Evolutionary conservation across 345 rosid species (phyloP).

Genomic region (Euclidium syriacum): DNA sequence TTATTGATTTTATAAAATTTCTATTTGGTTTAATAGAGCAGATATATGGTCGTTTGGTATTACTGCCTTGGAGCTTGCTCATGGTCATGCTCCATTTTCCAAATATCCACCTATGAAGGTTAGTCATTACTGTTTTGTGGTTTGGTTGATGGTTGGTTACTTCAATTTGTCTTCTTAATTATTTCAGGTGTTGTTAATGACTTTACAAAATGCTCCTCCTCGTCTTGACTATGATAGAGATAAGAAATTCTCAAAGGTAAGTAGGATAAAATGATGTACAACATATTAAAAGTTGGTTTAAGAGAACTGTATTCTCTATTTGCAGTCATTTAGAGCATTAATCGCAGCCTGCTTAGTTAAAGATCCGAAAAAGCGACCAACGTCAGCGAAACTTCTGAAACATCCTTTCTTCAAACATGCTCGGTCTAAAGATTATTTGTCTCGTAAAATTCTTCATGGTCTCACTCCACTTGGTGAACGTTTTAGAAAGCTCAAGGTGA

Average conservation of each 20-base stretch:
- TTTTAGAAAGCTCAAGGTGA: constrained; percentile 62
- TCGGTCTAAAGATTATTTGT: constrained; percentile 52
- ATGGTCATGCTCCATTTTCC: constrained; percentile 92
- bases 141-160: background rate
- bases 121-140: background rate
- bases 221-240: constrained; percentile 89
- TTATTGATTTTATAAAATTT: background rate
- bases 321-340: constrained; percentile 76
- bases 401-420: constrained; percentile 80
- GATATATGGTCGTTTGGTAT: constrained; percentile 93
- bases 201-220: constrained; percentile 91
- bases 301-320: background rate
- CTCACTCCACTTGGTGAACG: constrained; percentile 81
- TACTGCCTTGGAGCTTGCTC: constrained; percentile 89
- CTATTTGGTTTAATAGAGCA: constrained; percentile 42
- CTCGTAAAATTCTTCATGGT: constrained; percentile 49
- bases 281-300: constrained; percentile 3
- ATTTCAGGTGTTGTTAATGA: constrained; percentile 72
- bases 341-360: constrained; percentile 85
- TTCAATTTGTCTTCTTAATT: background rate
- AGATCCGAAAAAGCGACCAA: constrained; percentile 88
- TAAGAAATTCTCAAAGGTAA: constrained; percentile 71
- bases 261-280: constrained; percentile 7
- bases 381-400: constrained; percentile 70
- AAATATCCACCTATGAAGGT: constrained; percentile 92